phyloP scores from a whole-genome alignment of 2,329 filamentous ascomycete species.

The Hypoxylon sp. region DNA sequence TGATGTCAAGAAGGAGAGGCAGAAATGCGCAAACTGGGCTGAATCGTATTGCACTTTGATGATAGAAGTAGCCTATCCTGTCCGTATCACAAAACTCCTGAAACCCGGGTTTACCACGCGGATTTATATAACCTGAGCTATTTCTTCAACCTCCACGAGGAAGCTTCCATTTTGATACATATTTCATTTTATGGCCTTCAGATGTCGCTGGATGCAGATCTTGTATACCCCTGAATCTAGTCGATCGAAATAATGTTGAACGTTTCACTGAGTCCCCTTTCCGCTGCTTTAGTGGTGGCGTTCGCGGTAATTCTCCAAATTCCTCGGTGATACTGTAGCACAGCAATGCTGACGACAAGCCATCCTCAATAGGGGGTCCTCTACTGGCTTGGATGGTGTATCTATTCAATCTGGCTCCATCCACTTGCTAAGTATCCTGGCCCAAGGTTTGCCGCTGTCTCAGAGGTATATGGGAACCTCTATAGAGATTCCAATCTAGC shows the following conservation, averaged over 20 bases:
- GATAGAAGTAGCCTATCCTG: background rate
- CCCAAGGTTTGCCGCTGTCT: conserved; percentile 48
- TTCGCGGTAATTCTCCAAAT: conserved; percentile 14
- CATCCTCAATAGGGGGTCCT: conserved; percentile 22
- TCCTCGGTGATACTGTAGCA: background rate
- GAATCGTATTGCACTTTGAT: background rate
- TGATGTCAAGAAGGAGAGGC: background rate
- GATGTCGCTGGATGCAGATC: background rate
- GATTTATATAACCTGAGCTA: background rate
- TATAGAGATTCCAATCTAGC: background rate
- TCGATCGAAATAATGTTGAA: conserved; percentile 15
- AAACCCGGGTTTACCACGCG: background rate
- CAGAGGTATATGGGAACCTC: conserved; percentile 41
- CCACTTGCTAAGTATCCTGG: conserved; percentile 51
- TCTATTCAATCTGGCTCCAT: conserved; percentile 50
- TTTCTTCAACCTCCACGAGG: background rate
- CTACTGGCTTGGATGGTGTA: conserved; percentile 42
- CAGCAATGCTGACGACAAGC: conserved; percentile 1
- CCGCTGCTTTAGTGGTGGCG: conserved; percentile 4
- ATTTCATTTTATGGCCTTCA: background rate
- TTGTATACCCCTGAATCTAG: background rate
- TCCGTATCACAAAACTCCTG: background rate
- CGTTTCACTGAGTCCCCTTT: conserved; percentile 15
- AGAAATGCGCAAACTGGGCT: background rate
- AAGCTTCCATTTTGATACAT: background rate